These are phyloP conservation scores for Anisodus acutangulus DNA, from an alignment of 257 asterid genomes.

Conservation along the genomic window DNA sequence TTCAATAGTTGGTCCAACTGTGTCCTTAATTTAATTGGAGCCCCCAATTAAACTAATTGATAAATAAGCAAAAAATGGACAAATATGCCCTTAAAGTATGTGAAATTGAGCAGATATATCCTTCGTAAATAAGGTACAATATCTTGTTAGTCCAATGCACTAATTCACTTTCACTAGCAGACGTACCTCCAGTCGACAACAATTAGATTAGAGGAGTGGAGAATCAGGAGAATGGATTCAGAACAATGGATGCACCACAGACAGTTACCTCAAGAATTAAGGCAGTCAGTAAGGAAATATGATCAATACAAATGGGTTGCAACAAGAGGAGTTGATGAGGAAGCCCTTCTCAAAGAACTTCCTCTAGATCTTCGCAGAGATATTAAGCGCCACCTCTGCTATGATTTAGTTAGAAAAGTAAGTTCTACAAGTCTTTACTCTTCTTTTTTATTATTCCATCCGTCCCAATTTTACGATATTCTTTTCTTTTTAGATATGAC, in stretches of 20 bases:
- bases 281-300: conserved; percentile 82
- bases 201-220: conserved; percentile 88
- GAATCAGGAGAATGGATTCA: conserved; percentile 80
- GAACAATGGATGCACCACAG: conserved; percentile 98
- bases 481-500: too few species aligned
- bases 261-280: conserved; percentile 77
- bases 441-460: background rate
- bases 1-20: too few species aligned
- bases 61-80: too few species aligned
- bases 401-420: conserved; percentile 87
- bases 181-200: conserved; percentile 93
- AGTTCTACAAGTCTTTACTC: conserved; percentile 27
- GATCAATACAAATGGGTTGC: conserved; percentile 94
- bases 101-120: too few species aligned
- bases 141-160: background rate
- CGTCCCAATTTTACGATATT: too few species aligned
- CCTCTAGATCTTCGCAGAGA: conserved; percentile 91
- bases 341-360: conserved; percentile 69
- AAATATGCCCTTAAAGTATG: too few species aligned
- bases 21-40: too few species aligned
- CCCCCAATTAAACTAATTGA: too few species aligned
- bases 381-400: conserved; percentile 92
- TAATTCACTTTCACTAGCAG: conserved; percentile 48
- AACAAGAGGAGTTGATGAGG: conserved; percentile 94
- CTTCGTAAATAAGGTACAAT: background rate